These are phyloP conservation scores for Chrysosphaeria jannelii DNA, from an alignment of 2,329 filamentous ascomycete species.

Conservation along the genomic window DNA sequence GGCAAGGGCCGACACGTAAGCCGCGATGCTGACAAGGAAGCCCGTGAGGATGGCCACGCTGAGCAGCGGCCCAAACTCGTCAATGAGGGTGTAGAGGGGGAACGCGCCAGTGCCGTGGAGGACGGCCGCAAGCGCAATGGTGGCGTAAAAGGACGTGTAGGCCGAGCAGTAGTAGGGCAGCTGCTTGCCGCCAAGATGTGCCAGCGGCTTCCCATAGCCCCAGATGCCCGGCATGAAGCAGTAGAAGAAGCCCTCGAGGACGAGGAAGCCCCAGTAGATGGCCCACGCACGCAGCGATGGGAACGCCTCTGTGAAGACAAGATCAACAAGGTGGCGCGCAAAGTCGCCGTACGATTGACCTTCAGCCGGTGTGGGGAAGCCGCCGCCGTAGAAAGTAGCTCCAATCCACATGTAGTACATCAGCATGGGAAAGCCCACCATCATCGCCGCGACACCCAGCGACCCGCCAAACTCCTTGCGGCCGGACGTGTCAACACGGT, in stretches of 20 bases:
- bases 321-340: constrained; percentile 31
- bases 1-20: constrained; percentile 57
- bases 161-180: constrained; percentile 87
- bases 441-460: constrained; percentile 51
- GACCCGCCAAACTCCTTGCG: constrained; percentile 69
- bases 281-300: constrained; percentile 58
- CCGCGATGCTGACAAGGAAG: constrained; percentile 52
- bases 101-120: constrained; percentile 68
- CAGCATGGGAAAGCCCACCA: constrained; percentile 72
- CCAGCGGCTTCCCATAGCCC: constrained; percentile 63
- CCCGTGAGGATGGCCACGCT: constrained; percentile 80
- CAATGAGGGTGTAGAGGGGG: constrained; percentile 70
- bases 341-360: constrained; percentile 45
- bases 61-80: constrained; percentile 83
- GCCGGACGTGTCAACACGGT: constrained; percentile 30
- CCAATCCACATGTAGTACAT: constrained; percentile 99
- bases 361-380: constrained; percentile 34
- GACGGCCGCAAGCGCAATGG: constrained; percentile 34
- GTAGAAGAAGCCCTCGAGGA: constrained; percentile 63
- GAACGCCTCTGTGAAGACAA: constrained; percentile 63
- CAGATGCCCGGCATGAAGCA: constrained; percentile 64
- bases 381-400: constrained; percentile 70
- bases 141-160: constrained; percentile 63
- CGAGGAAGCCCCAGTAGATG: constrained; percentile 84
- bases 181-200: constrained; percentile 57